These are phyloP conservation scores for Myriosclerotinia duriaeana DNA, from an alignment of 2,329 filamentous ascomycete species.

Conservation along the genomic window DNA sequence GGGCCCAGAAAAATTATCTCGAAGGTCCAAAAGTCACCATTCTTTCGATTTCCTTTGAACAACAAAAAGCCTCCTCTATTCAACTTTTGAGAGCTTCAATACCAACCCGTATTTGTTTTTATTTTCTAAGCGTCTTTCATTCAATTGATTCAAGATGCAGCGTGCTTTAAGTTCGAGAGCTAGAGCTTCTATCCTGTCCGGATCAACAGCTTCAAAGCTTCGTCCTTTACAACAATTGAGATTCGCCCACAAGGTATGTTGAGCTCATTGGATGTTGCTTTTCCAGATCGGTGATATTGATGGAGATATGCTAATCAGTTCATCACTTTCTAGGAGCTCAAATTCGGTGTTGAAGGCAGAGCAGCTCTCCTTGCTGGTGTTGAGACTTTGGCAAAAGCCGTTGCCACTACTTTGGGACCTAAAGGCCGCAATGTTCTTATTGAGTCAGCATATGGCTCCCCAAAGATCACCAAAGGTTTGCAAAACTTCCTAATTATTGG, in stretches of 20 bases:
- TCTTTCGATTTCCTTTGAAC: conserved; percentile 14
- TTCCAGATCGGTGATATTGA: neutral
- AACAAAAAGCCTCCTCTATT: conserved; percentile 14
- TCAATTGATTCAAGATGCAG: conserved; percentile 70
- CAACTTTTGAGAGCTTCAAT: conserved; percentile 22
- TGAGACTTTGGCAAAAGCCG: conserved; percentile 93
- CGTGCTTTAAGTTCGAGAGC: conserved; percentile 86
- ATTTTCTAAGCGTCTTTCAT: conserved; percentile 30
- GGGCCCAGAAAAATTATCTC: conserved; percentile 22
- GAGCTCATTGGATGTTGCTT: neutral
- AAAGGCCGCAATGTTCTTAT: conserved; percentile 99
- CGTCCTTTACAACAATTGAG: conserved; percentile 78
- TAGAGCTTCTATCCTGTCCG: conserved; percentile 76
- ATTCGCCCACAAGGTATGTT: conserved; percentile 91
- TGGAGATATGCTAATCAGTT: conserved; percentile 9
- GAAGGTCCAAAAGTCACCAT: conserved; percentile 15
- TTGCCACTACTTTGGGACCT: conserved; percentile 92
- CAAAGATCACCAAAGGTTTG: conserved; percentile 98
- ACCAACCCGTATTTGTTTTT: conserved; percentile 32
- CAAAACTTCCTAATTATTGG: conserved; percentile 22
- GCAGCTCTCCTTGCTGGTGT: conserved; percentile 88
- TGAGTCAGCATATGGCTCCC: conserved; percentile 96
- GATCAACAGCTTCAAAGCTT: conserved; percentile 62
- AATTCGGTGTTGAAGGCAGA: conserved; percentile 94
- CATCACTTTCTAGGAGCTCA: conserved; percentile 73